These are phyloP conservation scores for Eucalyptus sp. DNA, from an alignment of 345 rosid genomes.

Conservation along the genomic window DNA sequence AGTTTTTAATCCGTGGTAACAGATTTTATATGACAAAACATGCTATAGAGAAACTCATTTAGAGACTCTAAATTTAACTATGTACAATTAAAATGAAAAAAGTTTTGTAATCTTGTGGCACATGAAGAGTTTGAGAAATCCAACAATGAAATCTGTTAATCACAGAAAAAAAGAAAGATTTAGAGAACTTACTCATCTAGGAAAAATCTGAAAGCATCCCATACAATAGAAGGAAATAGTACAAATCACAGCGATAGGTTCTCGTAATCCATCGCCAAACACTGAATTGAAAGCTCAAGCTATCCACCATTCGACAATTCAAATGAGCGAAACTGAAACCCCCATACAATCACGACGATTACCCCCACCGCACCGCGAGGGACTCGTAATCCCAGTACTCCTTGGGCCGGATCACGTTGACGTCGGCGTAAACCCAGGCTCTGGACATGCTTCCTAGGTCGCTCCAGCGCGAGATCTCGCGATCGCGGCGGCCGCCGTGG, in stretches of 20 bases:
- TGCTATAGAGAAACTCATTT: neutral
- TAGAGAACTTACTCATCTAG: neutral
- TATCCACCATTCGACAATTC: no score
- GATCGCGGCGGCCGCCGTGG: no score
- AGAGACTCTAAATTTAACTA: neutral
- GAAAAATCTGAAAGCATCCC: neutral
- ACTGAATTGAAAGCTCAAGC: neutral
- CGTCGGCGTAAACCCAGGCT: no score
- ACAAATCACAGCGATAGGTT: neutral
- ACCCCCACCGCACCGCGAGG: no score
- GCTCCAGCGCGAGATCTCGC: no score
- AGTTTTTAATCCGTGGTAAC: neutral
- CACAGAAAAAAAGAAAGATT: neutral
- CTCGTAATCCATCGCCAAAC: neutral
- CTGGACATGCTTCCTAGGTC: no score
- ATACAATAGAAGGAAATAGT: neutral
- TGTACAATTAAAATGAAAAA: neutral
- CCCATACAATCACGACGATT: no score
- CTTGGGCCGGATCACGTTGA: no score
- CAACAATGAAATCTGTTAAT: neutral
- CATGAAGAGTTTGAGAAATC: neutral
- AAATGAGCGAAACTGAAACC: no score
- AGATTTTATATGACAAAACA: neutral
- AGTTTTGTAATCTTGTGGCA: neutral
- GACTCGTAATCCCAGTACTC: no score